Base-by-base conservation (phyloP, 108 stramenopile species). In the Cyclostephanos tholiformis region DNA sequence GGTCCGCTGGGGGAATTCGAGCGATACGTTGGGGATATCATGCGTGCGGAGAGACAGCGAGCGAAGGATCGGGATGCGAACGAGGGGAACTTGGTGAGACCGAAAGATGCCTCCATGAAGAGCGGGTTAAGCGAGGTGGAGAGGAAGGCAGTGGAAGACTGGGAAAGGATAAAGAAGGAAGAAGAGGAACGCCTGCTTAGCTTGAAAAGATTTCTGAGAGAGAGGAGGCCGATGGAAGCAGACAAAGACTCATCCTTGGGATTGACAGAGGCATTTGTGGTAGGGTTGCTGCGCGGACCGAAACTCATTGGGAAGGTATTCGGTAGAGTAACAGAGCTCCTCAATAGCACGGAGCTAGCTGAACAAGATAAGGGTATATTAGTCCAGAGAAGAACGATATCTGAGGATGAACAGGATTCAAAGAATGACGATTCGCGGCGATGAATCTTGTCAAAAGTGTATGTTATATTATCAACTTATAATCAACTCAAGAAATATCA, bases 1-100 rank as follows among this genome's bases (percentile, higher is more conserved):
- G 92, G 92, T 16, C 92, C 92, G 5, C 50, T 93, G 60, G 92
- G 92, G 0, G 92, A 93, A 74, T 79, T 93, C 43, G 92, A 93
- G 46, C 65, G 81, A 59, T 70, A 74, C 39, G 84, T 89, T 1
- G 65, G 85, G 51, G 88, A 90, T 63, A 66, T 90, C 11, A 69
- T 90, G 20, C 58, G 76, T 11, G 86, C 88, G 12, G 92, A 93
- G 71, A 77, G 84, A 65, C 82, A 82, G 63, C 71, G 92, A 39
- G 85, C 75, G 4, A 71, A 66, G 59, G 78, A 87, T 80, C 73
- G 79, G 23, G 71, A 86, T 38, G 55, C 61, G 36, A 77, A 82
- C 32, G 80, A 82, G n/a, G 79, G 76, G 10, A 67, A 68, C 19
- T 27, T 85, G 10, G 70, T 94, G 35, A 75, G 92, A 52, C 92